phyloP scores from a whole-genome alignment of 345 rosid species.

The Moricandia arvensis region DNA sequence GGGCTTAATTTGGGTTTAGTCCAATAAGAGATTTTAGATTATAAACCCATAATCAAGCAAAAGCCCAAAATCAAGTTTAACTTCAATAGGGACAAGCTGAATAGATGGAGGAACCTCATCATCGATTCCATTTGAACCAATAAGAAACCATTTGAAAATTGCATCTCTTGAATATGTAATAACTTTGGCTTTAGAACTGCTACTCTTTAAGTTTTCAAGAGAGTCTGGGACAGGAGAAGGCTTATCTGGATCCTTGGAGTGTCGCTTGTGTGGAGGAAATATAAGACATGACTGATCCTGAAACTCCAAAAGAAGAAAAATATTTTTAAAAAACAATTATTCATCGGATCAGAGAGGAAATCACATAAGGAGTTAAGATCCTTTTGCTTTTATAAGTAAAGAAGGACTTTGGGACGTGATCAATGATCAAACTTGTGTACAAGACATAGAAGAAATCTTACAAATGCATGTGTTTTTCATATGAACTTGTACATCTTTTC shows the following conservation, averaged over 20 bases:
- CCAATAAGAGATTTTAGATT: no score
- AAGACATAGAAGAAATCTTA: background rate
- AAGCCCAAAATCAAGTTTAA: no score
- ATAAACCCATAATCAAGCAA: no score
- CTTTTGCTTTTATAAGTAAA: background rate
- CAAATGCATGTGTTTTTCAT: background rate
- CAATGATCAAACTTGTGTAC: background rate
- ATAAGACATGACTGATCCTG: constrained; percentile 47
- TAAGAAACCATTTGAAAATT: constrained; percentile 46
- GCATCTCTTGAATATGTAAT: constrained; percentile 31
- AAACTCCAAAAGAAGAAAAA: background rate
- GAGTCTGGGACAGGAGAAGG: constrained; percentile 41
- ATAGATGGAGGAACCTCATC: constrained; percentile 37
- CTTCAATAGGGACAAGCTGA: no score
- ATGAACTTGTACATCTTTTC: background rate
- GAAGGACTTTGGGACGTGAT: no score
- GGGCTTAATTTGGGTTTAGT: no score
- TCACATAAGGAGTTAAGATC: background rate
- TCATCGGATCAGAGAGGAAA: background rate
- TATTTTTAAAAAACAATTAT: background rate
- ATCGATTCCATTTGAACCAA: constrained; percentile 45
- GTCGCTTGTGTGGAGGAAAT: constrained; percentile 66
- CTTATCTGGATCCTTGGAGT: constrained; percentile 29
- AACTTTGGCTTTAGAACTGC: background rate
- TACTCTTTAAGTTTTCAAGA: constrained; percentile 18